Evolutionary conservation across 2,329 filamentous ascomycete species (phyloP), one percentile per base, ranked within the genome.

Genomic region (Xylogone sp.): DNA sequence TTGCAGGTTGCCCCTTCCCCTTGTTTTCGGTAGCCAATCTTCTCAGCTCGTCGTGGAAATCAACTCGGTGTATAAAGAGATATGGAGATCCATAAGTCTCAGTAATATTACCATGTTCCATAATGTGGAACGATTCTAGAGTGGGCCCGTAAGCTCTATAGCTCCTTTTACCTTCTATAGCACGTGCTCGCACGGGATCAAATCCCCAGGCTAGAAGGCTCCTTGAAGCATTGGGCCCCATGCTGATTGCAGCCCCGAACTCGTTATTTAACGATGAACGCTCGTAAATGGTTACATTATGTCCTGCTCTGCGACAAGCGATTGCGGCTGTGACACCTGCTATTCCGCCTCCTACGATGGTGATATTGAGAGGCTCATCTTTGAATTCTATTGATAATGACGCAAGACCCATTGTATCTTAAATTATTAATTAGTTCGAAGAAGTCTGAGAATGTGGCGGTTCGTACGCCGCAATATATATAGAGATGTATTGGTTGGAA

Each of bases 201-300:
- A 72, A 63, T 1, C 67, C 69, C 63, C 67, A 70, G 21, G 55
- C 52, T 2, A 59, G 50, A 3, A 73, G 59, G n/a, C 66, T 58
- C 1, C 63, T 58, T 4, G 63, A 62, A 5, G 63, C 69, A 51
- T 74, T 73, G 2, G 71, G 70, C 18, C 66, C 65, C 18, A 72
- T 54, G 19, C 66, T 62, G 20, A 75, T 71, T 1, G 72, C 72
- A 1, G 72, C 72, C 3, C 72, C 72, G 21, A 71, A 59, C 56
- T 74, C 72, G 43, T 69, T 68, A 49, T 65, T 65, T 51, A 73
- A 57, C 12, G 47, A 24, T 10, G 64, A 65, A n/a, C 63, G 58
- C 50, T 68, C 66, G 42, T 53, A 56, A 22, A 68, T 57, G 2
- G 61, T 61, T 1, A 68, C 65, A 10, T 47, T 29, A 45, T 68